Conservation (phyloP, 148 eudicot species). For the Camellia japonica region DNA sequence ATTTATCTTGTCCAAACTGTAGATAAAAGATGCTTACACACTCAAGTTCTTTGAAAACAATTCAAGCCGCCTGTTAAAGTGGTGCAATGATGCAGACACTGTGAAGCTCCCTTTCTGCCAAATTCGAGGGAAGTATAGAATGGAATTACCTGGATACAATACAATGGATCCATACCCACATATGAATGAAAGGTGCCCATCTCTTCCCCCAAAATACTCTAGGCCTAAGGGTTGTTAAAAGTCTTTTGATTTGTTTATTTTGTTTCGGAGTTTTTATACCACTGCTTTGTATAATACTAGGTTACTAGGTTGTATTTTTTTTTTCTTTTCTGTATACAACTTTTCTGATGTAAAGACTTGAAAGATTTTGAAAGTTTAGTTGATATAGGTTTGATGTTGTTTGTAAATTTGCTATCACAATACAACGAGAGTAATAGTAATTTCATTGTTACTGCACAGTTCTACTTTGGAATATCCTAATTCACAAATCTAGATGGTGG, state of each 20-base stretch:
- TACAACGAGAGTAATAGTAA: too few relatives aligned
- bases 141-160: conserved; percentile 92
- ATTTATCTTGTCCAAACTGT: conserved; percentile 26
- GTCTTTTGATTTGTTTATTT: background rate
- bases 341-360: too few relatives aligned
- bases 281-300: background rate
- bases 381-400: too few relatives aligned
- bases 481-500: too few relatives aligned
- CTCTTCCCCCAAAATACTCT: conserved; percentile 74
- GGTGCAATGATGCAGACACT: conserved; percentile 84
- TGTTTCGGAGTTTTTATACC: background rate
- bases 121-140: conserved; percentile 79
- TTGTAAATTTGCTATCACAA: too few relatives aligned
- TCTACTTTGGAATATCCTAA: too few relatives aligned
- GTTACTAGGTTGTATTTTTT: background rate
- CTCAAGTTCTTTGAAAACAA: conserved; percentile 78
- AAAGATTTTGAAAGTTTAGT: too few relatives aligned
- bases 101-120: conserved; percentile 87
- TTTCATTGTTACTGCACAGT: too few relatives aligned
- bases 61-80: conserved; percentile 73
- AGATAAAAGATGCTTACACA: conserved; percentile 89
- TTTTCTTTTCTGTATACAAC: background rate
- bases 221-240: conserved; percentile 63
- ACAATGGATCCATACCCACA: conserved; percentile 68
- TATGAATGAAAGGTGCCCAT: conserved; percentile 89